Base-by-base conservation (phyloP, 768 basidiomycete genomes). In the Psilocybe cubensis region DNA sequence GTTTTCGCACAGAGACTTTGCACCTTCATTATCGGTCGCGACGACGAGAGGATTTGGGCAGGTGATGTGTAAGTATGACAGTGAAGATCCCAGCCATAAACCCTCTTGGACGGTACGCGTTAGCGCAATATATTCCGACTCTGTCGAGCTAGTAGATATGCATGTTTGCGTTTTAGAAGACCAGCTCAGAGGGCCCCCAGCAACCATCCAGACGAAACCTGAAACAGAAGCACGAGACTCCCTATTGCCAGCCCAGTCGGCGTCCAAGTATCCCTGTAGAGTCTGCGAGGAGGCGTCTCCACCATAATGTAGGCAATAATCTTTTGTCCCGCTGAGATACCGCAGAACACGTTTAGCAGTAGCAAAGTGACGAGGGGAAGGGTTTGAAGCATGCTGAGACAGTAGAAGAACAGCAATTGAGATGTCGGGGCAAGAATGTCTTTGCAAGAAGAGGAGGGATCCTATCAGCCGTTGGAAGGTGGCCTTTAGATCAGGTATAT, bases 41-140 rank as follows among this genome's bases (percentile, higher is more conserved):
- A n/a, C n/a, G n/a, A n/a, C n/a, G n/a, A n/a, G n/a, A n/a, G n/a
- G n/a, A n/a, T n/a, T n/a, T n/a, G n/a, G n/a, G n/a, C n/a, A n/a
- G n/a, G n/a, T n/a, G n/a, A n/a, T n/a, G n/a, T n/a, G n/a, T n/a
- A n/a, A n/a, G n/a, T n/a, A n/a, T n/a, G n/a, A n/a, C n/a, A n/a
- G n/a, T n/a, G n/a, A n/a, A n/a, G n/a, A n/a, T n/a, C n/a, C n/a
- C n/a, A n/a, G n/a, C n/a, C n/a, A n/a, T n/a, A n/a, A n/a, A n/a
- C n/a, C n/a, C n/a, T n/a, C n/a, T n/a, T n/a, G n/a, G n/a, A n/a
- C n/a, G n/a, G n/a, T n/a, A n/a, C n/a, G n/a, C n/a, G n/a, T n/a
- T n/a, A n/a, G n/a, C n/a, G n/a, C n/a, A n/a, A n/a, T n/a, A n/a
- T 74, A 76, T 57, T 79, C 73, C 7, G 70, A 66, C 53, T 78